Evolutionary conservation across 495 filamentous ascomycete species (phyloP), one percentile per base, ranked within the genome.

Genomic region (Achaetomiella virescens): DNA sequence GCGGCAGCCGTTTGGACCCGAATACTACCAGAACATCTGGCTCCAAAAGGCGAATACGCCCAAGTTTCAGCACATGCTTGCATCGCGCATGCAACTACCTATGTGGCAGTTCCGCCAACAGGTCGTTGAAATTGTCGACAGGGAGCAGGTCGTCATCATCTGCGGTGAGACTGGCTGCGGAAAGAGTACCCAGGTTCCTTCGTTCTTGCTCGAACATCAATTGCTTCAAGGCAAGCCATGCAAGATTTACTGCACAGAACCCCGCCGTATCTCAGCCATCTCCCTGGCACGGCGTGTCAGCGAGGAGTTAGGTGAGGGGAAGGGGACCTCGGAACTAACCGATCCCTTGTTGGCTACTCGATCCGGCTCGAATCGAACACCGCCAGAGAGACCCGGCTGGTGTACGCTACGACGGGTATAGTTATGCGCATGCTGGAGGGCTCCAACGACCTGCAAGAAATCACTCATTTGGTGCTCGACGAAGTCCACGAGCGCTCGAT

Each of bases 81-180:
- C 74, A 68, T 78, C 73, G 45, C 74, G 93, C 41, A 83, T 81
- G 72, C 84, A 82, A 51, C 77, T 98, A 21, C 93, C 93, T 5
- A 95, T 98, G 70, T 96, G 89, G 85, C 77, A 79, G 35, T 96
- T 91, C 69, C 85, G 84, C 56, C 73, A 87, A 12, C 80, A 88
- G 14, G 86, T 95, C 25, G 75, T 97, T 8, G 70, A 77, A 25
- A 77, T 87, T 1, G 84, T 96, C 35, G 84, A 88, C 40, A 70
- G 70, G 6, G 77, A 95, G 57, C 93, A 89, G 64, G 85, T 92
- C 6, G 80, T 92, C 7, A 96, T 97, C 52, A 79, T 97, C 31
- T 96, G 90, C 65, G 92, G 92, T 61, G 93, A 97, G 72, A 98
- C 93, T 14, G 93, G 93, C 64, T 96, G 84, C 71, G 93, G 93